A percentile compares a stretch with the other conserved stretches of the same genome.
phyloP scores from a whole-genome alignment of 805 yeast genomes.

The Peterozyma toletana region DNA sequence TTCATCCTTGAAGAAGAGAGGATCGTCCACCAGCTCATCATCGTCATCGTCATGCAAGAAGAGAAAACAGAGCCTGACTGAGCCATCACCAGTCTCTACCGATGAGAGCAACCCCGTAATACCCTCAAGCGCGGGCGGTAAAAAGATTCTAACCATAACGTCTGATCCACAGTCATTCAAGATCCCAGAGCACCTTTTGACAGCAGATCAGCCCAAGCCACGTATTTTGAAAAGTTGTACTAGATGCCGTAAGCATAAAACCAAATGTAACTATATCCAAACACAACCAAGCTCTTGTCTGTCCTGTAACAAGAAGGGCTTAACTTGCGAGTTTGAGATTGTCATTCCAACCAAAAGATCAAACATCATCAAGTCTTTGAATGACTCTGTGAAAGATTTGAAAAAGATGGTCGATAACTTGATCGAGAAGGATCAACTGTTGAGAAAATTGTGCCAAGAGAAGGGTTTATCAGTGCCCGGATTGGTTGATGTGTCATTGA shows the following conservation, averaged over 20 bases:
- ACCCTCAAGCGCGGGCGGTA: background rate
- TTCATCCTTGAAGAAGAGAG: too few relatives aligned
- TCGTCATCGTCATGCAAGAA: too few relatives aligned
- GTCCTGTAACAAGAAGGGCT: slow-evolving; percentile 43
- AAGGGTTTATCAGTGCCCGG: slow-evolving; percentile 23
- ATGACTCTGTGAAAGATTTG: slow-evolving; percentile 22
- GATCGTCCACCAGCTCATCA: too few relatives aligned
- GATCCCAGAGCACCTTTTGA: slow-evolving; percentile 8
- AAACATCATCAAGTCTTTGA: slow-evolving; percentile 27
- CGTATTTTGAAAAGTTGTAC: slow-evolving; percentile 50
- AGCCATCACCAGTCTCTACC: too few relatives aligned
- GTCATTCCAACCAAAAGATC: slow-evolving; percentile 46
- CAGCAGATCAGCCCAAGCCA: slow-evolving; percentile 24
- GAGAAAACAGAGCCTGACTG: too few relatives aligned
- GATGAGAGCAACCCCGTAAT: too few relatives aligned
- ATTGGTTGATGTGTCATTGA: slow-evolving; percentile 16
- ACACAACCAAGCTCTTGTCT: slow-evolving; percentile 52
- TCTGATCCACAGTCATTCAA: slow-evolving; percentile 6
- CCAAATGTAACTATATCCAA: slow-evolving; percentile 50
- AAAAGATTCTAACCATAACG: slow-evolving; percentile 4
- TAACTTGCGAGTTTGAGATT: slow-evolving; percentile 47
- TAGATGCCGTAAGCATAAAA: slow-evolving; percentile 60
- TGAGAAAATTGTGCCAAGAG: slow-evolving; percentile 16
- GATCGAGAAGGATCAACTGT: slow-evolving; percentile 16
- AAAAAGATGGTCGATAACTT: slow-evolving; percentile 20